Percentiles rank a stretch among this genome's conserved stretches.
Conservation (phyloP, 2,329 filamentous ascomycete species). For the Cladophialophora bantiana region DNA sequence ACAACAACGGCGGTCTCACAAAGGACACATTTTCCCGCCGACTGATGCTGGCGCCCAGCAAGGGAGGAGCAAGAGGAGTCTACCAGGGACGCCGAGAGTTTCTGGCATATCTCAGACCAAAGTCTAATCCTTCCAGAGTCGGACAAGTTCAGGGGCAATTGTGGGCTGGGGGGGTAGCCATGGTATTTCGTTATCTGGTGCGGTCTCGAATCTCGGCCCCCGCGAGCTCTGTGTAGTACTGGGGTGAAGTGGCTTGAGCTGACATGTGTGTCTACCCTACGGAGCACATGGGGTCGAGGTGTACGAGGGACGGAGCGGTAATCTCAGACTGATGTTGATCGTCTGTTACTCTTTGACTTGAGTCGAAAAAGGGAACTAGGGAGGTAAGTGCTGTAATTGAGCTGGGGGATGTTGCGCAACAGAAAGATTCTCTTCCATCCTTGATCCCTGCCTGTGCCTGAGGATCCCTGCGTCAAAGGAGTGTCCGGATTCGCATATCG, state of each 20-base stretch:
- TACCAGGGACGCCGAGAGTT: no score
- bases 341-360: background rate
- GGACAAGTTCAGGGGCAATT: slow-evolving; percentile 10
- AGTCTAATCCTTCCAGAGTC: slow-evolving; percentile 3
- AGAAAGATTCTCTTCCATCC: background rate
- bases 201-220: background rate
- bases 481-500: background rate
- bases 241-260: no score
- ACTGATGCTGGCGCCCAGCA: background rate
- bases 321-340: no score
- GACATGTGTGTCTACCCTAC: no score
- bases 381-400: no score
- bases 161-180: background rate
- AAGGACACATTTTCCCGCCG: slow-evolving; percentile 3
- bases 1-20: background rate
- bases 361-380: background rate
- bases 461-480: background rate
- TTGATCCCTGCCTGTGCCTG: background rate
- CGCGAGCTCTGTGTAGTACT: background rate
- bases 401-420: background rate
- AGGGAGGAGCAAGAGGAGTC: slow-evolving; percentile 2
- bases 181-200: background rate
- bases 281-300: no score
- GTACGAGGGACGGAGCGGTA: no score
- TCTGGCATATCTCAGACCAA: slow-evolving; percentile 5